Base-by-base conservation (phyloP, 1,139 yeast genomes). In the Tardiomyces depauwii region DNA sequence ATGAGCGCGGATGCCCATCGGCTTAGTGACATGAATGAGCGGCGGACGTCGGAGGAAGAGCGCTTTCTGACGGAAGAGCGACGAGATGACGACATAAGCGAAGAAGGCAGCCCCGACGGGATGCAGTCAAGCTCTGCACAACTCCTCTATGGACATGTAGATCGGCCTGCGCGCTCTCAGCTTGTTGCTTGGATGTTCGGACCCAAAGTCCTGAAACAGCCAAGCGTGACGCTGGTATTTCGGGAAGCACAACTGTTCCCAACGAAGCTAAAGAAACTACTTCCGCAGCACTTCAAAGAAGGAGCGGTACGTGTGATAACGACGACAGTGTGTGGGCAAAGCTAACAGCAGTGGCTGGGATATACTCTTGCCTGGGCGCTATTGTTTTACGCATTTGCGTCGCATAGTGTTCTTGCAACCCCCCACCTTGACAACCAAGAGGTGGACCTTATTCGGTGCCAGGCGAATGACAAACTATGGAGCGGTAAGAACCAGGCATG, bases 401-500 rank as follows among this genome's bases (percentile, higher is more conserved):
- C 45, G 14, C 46, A 52, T 23, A 59, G 65, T 2, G 44, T 61
- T 5, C 47, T 63, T 18, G 61, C 62, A 11, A 39, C 49, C 1
- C 59, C 63, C 2, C 43, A 16, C 16, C 47, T 59, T 47, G 60
- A 54, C 16, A 51, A 49, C 27, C 48, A 47, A 9, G 47, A 48
- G 5, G 59, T 53, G 6, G 49, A 50, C 12, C 46, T 56, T 32
- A 43, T 63, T 23, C 45, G 53, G 3, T 64, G 68, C 44, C 55
- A 55, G 2, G 47, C 46, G 6, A 70, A 70, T 32, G 58, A 62
- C 11, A 62, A 64, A 38, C 65, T 82, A 45, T 87, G 95, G 95
- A 65, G 59, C 42, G 96, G 95, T 2, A 63, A 60, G 23, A 83
- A 85, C 57, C 80, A 76, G 2, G 73, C 68, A 1, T 89, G 97